These are phyloP conservation scores for Tulasnella sp. DNA, from an alignment of 768 basidiomycete genomes.

Conservation along the genomic window DNA sequence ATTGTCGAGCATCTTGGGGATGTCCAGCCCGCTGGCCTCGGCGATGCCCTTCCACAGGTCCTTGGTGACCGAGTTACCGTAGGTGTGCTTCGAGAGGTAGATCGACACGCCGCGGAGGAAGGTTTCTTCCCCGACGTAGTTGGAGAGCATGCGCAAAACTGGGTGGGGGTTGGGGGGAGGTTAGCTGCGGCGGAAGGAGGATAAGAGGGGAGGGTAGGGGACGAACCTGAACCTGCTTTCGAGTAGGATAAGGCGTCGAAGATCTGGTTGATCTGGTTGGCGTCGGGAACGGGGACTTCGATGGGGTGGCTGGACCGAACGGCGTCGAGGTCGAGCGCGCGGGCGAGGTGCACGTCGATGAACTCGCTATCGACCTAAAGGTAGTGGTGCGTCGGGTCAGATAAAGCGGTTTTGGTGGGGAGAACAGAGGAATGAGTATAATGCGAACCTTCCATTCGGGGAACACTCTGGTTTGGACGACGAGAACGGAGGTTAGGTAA, in stretches of 20 bases:
- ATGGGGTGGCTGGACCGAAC: conserved; percentile 86
- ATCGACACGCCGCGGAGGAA: conserved; percentile 84
- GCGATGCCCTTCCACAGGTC: conserved; percentile 84
- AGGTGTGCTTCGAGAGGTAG: conserved; percentile 83
- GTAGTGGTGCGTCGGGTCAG: not conserved
- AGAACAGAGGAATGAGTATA: not conserved
- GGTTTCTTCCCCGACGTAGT: conserved; percentile 75
- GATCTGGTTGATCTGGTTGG: conserved; percentile 80
- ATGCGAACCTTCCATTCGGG: conserved; percentile 82
- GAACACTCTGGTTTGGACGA: conserved; percentile 40
- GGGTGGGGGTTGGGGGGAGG: not conserved
- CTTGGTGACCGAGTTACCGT: conserved; percentile 69
- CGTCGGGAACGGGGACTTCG: conserved; percentile 81
- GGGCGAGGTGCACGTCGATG: conserved; percentile 60
- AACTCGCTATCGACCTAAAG: conserved; percentile 35
- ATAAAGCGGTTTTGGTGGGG: not conserved
- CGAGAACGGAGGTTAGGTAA: not conserved
- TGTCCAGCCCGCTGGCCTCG: conserved; percentile 58
- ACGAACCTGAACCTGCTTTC: conserved; percentile 63
- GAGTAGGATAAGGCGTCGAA: conserved; percentile 84
- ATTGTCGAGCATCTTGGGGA: conserved; percentile 74
- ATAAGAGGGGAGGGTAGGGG: not conserved
- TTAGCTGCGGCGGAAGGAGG: conserved; percentile 23
- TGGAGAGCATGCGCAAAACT: conserved; percentile 91
- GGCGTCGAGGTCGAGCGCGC: conserved; percentile 73